Conservation (phyloP, 768 basidiomycete genomes). For the Tricholoma sp. region DNA sequence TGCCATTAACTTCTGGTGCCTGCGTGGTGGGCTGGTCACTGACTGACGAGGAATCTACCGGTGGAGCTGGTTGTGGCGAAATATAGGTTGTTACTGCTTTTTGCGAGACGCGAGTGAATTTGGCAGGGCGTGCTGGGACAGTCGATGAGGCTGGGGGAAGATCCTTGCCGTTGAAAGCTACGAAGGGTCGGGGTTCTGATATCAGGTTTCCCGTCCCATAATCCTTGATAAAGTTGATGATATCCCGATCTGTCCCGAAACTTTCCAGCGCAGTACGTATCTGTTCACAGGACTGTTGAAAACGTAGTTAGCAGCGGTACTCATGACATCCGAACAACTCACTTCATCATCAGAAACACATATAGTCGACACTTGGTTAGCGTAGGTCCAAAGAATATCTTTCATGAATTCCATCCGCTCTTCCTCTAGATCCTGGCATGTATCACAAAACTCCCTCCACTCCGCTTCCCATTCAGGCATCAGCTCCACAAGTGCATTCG, state of each 20-base stretch:
- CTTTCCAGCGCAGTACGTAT: conserved; percentile 82
- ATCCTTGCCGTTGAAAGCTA: conserved; percentile 50
- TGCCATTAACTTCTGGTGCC: not conserved
- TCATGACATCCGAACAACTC: conserved; percentile 1
- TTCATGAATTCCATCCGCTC: conserved; percentile 92
- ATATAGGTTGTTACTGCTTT: conserved; percentile 15
- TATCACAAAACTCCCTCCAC: conserved; percentile 94
- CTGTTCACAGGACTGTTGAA: conserved; percentile 79
- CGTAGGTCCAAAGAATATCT: conserved; percentile 92
- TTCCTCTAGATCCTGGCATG: conserved; percentile 96
- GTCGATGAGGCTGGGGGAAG: conserved; percentile 15
- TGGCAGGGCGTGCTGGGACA: conserved; percentile 20
- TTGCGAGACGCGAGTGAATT: conserved; percentile 26
- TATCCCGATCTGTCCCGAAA: conserved; percentile 78
- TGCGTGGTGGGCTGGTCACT: conserved; percentile 22
- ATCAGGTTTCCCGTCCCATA: conserved; percentile 86
- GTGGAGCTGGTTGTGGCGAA: conserved; percentile 48
- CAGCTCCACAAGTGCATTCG: conserved; percentile 68
- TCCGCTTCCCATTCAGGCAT: conserved; percentile 82
- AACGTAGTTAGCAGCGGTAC: conserved; percentile 1
- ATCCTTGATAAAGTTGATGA: conserved; percentile 79
- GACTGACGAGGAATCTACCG: conserved; percentile 40
- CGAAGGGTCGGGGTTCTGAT: conserved; percentile 70
- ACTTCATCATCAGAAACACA: conserved; percentile 96
- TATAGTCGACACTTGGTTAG: conserved; percentile 90